Evolutionary conservation across 2,329 filamentous ascomycete species (phyloP).

Genomic region (Aspergillus aculeatinus): DNA sequence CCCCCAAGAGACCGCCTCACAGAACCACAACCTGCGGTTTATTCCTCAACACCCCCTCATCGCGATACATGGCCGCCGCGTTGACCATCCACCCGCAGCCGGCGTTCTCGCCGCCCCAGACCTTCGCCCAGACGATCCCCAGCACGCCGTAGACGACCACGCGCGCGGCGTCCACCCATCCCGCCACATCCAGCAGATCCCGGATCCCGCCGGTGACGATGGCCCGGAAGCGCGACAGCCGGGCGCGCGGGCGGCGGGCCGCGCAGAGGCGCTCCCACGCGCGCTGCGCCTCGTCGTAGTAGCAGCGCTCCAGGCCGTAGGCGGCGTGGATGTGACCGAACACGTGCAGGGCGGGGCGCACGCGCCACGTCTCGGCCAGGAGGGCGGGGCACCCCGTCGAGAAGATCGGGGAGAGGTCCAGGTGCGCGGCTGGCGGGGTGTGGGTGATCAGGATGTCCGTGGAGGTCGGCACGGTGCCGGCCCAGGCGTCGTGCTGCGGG

Average conservation of each 20-base stretch:
- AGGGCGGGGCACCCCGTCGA: conserved; percentile 70
- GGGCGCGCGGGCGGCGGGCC: conserved; percentile 31
- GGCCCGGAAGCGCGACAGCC: conserved; percentile 23
- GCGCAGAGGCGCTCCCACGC: conserved; percentile 67
- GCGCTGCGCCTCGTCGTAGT: conserved; percentile 72
- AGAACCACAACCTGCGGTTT: conserved; percentile 38
- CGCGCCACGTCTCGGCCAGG: conserved; percentile 69
- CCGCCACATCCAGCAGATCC: conserved; percentile 37
- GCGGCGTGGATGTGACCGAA: conserved; percentile 84
- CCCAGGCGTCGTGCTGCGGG: conserved; percentile 66
- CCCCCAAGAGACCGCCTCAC: conserved; percentile 4
- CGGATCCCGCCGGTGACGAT: conserved; percentile 29
- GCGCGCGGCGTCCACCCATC: conserved; percentile 51
- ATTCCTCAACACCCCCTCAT: conserved; percentile 38
- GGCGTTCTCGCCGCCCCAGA: conserved; percentile 56
- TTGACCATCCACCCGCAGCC: conserved; percentile 58
- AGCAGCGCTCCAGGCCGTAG: conserved; percentile 66
- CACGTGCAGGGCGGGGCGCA: conserved; percentile 72
- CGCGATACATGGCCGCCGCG: conserved; percentile 51
- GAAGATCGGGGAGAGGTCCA: conserved; percentile 55
- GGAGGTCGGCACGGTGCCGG: conserved; percentile 65
- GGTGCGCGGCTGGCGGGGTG: conserved; percentile 71
- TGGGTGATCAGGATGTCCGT: conserved; percentile 81
- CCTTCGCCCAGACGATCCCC: conserved; percentile 59
- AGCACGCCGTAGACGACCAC: conserved; percentile 55